Conservation (phyloP, 78 protist genomes). For the Dictyostelium capitatum region DNA sequence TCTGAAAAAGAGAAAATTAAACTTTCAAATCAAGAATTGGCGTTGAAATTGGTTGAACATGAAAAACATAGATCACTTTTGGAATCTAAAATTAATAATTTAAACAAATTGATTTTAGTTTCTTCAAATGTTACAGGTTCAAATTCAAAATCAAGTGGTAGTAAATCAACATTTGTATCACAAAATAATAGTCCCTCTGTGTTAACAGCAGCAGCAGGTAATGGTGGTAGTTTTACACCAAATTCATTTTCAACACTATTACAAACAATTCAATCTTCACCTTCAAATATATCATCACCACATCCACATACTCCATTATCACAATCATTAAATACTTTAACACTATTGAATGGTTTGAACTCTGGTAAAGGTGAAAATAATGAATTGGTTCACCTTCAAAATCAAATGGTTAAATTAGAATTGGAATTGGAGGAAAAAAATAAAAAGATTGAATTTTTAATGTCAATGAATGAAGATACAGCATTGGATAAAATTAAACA, state of each 20-base stretch:
- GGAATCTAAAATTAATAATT: conserved; percentile 73
- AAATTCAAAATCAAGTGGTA: neutral
- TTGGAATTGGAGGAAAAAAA: conserved; percentile 36
- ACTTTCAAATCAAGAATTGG: conserved; percentile 18
- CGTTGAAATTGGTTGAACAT: conserved; percentile 19
- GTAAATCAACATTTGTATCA: conserved; percentile 4
- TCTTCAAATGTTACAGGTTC: conserved; percentile 5
- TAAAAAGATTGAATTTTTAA: conserved; percentile 30
- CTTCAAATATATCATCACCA: neutral
- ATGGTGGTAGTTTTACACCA: conserved; percentile 8
- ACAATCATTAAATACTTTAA: neutral
- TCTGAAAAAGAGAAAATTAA: conserved; percentile 51
- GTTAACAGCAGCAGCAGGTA: neutral
- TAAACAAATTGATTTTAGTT: conserved; percentile 64
- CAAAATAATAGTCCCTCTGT: neutral
- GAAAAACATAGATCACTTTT: conserved; percentile 43
- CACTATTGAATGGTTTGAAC: neutral
- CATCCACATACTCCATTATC: neutral
- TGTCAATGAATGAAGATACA: neutral
- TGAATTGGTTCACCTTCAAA: neutral
- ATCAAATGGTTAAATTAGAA: conserved; percentile 42
- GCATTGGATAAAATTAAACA: conserved; percentile 27
- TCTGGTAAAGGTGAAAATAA: neutral
- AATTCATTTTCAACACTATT: neutral
- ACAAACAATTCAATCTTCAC: too few species aligned